Evolutionary conservation across 2,329 filamentous ascomycete genomes (phyloP), one percentile per base, ranked within the genome.

Genomic region (Metarhizium guizhouense): DNA sequence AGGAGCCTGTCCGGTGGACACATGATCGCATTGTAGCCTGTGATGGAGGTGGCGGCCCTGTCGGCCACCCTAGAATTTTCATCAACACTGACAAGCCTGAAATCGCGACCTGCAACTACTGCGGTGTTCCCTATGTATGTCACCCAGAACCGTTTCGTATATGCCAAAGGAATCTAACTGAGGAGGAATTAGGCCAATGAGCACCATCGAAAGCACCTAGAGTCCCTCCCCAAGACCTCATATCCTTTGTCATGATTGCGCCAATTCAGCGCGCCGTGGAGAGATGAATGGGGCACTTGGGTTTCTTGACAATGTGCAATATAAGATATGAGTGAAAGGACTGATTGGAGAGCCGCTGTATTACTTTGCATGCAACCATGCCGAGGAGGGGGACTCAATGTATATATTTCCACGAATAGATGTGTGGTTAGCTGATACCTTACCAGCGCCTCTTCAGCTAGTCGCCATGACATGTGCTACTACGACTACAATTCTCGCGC

Each of bases 21-120:
- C 86, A 96, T 69, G 82, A 89, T 60, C 83, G 85, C 59, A 74
- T 88, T 51, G 93, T 95, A 53, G 85, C 85, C 48, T 99, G 94
- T 70, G 92, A 97, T 67, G 94, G 94, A 57, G 94, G 93, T 57
- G 92, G 92, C 63, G 94, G 93, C 49, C 87, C 92, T 36, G 77
- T 89, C 55, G 94, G 94, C 47, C 94, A 99, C 72, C 94, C 94
- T 52, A 83, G 84, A 67, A 87, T 99, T 74, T 99, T 91, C 72
- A 99, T 99, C 82, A 99, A 99, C 76, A 86, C 88, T 62, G 94
- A 99, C 75, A 97, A 96, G 80, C 89, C 94, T 47, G 86, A 97
- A 78, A 96, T 99, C 66, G 83, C 84, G 73, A 78, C 79, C 70
- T 99, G 94, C 79, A 86, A 82, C 67, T 99, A 99, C 78, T 99